Conservation (phyloP, 352 stramenopile genomes). For the Achlya hypogyna region DNA sequence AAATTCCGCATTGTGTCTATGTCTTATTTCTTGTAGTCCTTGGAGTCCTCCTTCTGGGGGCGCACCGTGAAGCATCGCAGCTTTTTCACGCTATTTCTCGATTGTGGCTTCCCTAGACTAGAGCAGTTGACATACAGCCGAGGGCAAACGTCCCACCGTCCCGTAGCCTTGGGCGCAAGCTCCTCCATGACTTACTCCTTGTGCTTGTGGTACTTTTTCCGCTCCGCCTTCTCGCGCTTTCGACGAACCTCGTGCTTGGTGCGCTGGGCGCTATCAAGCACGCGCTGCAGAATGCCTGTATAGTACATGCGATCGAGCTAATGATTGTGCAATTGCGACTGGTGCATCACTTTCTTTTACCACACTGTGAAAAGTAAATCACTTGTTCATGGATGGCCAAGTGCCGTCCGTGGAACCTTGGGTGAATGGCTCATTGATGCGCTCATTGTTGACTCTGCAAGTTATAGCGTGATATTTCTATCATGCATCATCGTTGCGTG, state of each 20-base stretch:
- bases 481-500: no score
- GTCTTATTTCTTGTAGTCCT: no score
- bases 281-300: slow-evolving; percentile 37
- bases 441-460: no score
- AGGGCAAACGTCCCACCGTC: slow-evolving; percentile 21
- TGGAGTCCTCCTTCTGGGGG: slow-evolving; percentile 46
- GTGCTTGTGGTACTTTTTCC: slow-evolving; percentile 32
- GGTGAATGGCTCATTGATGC: no score
- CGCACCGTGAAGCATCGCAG: slow-evolving; percentile 41
- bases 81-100: slow-evolving; percentile 42
- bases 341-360: no score
- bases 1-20: no score
- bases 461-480: no score
- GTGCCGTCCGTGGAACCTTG: no score
- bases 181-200: slow-evolving; percentile 46
- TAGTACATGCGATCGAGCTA: slow-evolving; percentile 57
- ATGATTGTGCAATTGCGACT: no score
- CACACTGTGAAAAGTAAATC: no score
- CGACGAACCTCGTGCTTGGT: slow-evolving; percentile 41
- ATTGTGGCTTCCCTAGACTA: slow-evolving; percentile 37
- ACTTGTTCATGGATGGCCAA: no score
- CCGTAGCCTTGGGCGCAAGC: slow-evolving; percentile 47
- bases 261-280: slow-evolving; percentile 57
- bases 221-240: slow-evolving; percentile 23
- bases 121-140: neutral